Evolutionary conservation across 305 asterid genomes (phyloP), one percentile per base, ranked within the genome.

Genomic region (Caryopteris hybrid): DNA sequence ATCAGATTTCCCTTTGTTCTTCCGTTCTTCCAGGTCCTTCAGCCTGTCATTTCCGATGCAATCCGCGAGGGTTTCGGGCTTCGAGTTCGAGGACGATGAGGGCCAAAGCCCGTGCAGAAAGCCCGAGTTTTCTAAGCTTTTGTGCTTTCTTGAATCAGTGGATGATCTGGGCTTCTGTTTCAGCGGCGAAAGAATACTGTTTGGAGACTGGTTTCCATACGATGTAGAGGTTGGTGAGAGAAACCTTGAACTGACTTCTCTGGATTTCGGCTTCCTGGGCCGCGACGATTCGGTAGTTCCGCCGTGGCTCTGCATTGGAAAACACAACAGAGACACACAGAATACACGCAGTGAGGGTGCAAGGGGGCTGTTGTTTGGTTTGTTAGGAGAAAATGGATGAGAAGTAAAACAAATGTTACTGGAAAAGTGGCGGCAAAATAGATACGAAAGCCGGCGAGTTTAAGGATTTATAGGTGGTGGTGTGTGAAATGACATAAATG

Each of bases 51-150:
- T 60, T 55, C 92, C 83, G 18, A 90, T 74, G 71, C 79, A 78
- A 29, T 84, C 85, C 8, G 75, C 90, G 0, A 86, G 86, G 0
- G 90, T 76, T n/a, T 67, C 83, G 13, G 61, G 60, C 29, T 64
- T 71, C 16, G 76, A 9, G 8, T 70, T 16, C 6, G 76, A 27
- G 3, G 58, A 36, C 1, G 87, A 74, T 0, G 97, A 78, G 0
- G 98, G 94, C 98, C 96, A 92, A 5, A 86, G 89, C 12, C 90
- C 88, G 6, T 63, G 79, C 43, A 82, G 68, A 14, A 84, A 83
- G 2, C 91, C 92, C 8, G 92, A 74, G 1, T 72, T 81, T 2
- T 82, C 83, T 0, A 74, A 60, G 73, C 70, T 78, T 72, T 75
- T 78, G 56, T 74, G 79, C 70, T 78, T 86, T 33, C 72, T 69